Percentiles rank a stretch among this genome's conserved stretches.
These are phyloP conservation scores for Aureobasidium uvarum DNA, from an alignment of 2,329 filamentous ascomycete genomes.

Conservation along the genomic window DNA sequence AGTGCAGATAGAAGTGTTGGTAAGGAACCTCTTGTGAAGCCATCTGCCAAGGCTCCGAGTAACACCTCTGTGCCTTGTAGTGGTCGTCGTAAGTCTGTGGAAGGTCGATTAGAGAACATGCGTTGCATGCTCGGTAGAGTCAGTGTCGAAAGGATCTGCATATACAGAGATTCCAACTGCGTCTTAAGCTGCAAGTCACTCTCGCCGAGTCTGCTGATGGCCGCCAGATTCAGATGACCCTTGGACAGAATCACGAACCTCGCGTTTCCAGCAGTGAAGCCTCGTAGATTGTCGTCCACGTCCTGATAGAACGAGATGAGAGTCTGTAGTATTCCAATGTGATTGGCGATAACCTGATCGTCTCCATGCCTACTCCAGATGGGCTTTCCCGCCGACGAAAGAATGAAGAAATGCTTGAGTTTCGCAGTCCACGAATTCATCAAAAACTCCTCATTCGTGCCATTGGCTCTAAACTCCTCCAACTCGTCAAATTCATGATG, in stretches of 20 bases:
- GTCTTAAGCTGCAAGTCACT: constrained; percentile 82
- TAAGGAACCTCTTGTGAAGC: constrained; percentile 88
- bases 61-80: constrained; percentile 88
- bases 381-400: constrained; percentile 94
- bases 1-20: constrained; percentile 84
- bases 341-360: constrained; percentile 82
- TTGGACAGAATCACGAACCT: constrained; percentile 83
- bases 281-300: constrained; percentile 70
- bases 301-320: constrained; percentile 96
- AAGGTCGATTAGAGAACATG: constrained; percentile 85
- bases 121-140: constrained; percentile 83
- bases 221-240: constrained; percentile 87
- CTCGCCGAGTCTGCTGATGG: constrained; percentile 88
- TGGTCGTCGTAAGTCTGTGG: constrained; percentile 87
- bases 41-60: constrained; percentile 87
- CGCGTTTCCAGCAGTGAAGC: constrained; percentile 82
- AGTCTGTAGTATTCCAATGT: constrained; percentile 93
- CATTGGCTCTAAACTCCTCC: constrained; percentile 56
- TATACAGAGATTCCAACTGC: constrained; percentile 92
- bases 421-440: constrained; percentile 83
- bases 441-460: constrained; percentile 56
- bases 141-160: constrained; percentile 95
- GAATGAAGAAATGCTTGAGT: constrained; percentile 93
- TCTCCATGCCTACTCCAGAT: constrained; percentile 97
- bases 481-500: constrained; percentile 75